phyloP scores from a whole-genome alignment of 371 early-diverging fungal genomes.

The Amoeboaphelidium protococcarum region DNA sequence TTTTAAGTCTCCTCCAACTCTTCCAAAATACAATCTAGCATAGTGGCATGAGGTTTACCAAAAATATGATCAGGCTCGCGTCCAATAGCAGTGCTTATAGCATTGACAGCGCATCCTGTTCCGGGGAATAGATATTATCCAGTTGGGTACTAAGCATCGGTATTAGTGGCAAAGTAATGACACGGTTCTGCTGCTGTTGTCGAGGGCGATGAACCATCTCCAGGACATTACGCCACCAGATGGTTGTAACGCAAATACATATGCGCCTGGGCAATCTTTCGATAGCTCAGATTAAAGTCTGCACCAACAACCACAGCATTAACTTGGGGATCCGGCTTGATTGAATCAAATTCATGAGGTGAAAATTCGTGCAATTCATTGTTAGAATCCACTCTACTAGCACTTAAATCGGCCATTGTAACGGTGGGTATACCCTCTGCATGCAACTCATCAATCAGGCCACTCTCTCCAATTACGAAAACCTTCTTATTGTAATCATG shows the following conservation, averaged over 20 bases:
- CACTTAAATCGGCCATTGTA: slow-evolving; percentile 24
- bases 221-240: too few species aligned
- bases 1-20: slow-evolving; percentile 20
- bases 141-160: slow-evolving; percentile 65
- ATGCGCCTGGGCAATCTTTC: slow-evolving; percentile 67
- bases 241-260: slow-evolving; percentile 40
- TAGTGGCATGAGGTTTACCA: slow-evolving; percentile 74
- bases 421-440: slow-evolving; percentile 31
- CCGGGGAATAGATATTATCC: slow-evolving; percentile 46
- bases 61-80: slow-evolving; percentile 41
- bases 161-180: slow-evolving; percentile 75
- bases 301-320: slow-evolving; percentile 45
- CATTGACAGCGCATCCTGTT: slow-evolving; percentile 51
- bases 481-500: too few species aligned
- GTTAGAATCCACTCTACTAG: slow-evolving; percentile 1
- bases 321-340: slow-evolving; percentile 24
- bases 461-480: slow-evolving; percentile 67
- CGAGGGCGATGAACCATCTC: too few species aligned
- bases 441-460: slow-evolving; percentile 58
- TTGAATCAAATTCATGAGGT: slow-evolving; percentile 13
- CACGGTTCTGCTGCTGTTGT: too few species aligned
- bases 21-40: slow-evolving; percentile 64
- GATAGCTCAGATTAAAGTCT: slow-evolving; percentile 5
- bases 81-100: slow-evolving; percentile 37
- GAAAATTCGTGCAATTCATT: slow-evolving; percentile 17